Percentiles rank a stretch among this genome's conserved stretches.
Evolutionary conservation across 768 basidiomycete genomes (phyloP).

Genomic region (Naganishia antarctica): DNA sequence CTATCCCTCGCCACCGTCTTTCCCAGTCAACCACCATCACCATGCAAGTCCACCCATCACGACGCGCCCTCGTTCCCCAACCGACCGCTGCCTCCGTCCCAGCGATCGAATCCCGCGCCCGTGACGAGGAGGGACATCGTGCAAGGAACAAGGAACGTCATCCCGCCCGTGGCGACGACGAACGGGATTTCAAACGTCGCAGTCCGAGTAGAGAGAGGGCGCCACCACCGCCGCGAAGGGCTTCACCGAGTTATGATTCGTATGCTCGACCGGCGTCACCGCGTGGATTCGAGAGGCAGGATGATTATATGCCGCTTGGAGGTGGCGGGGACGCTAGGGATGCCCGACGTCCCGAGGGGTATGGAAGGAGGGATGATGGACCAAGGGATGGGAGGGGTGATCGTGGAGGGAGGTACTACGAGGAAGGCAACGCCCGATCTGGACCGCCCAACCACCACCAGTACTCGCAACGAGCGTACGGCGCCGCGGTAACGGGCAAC

Average conservation of each 20-base stretch:
- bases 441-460: not conserved
- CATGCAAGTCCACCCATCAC: slow-evolving; percentile 10
- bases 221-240: not conserved
- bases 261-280: slow-evolving; percentile 4
- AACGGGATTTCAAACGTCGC: too few relatives aligned
- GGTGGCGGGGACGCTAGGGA: not conserved
- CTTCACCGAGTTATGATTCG: slow-evolving; percentile 1
- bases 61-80: slow-evolving; percentile 1
- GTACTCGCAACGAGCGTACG: not conserved
- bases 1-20: not conserved
- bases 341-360: not conserved
- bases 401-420: not conserved
- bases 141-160: slow-evolving; percentile 12
- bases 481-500: not conserved
- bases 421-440: too few relatives aligned
- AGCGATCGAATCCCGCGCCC: not conserved
- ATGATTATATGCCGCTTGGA: slow-evolving; percentile 7
- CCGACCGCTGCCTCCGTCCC: not conserved
- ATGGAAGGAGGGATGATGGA: slow-evolving; percentile 5
- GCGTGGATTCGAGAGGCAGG: not conserved
- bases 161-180: not conserved
- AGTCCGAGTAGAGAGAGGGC: too few relatives aligned
- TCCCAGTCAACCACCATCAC: not conserved
- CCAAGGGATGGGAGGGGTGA: not conserved
- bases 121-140: slow-evolving; percentile 3